These are phyloP conservation scores for Umbilicus rupestris DNA, from an alignment of 164 flowering plant species.

Conservation along the genomic window DNA sequence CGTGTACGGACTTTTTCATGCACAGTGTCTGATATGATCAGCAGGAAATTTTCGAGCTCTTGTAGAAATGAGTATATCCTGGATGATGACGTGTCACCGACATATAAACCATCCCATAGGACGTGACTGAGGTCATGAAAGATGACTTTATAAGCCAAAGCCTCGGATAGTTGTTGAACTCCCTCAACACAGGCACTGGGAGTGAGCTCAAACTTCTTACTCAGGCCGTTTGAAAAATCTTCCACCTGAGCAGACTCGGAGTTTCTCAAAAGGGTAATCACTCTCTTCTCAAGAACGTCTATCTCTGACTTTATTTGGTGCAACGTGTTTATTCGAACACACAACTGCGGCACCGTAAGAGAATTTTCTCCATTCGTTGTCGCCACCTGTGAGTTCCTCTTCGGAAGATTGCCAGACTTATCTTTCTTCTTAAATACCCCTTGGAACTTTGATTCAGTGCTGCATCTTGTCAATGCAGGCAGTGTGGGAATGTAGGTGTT, in stretches of 20 bases:
- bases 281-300: constrained; percentile 54
- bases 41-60: constrained; percentile 56
- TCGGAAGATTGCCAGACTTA: constrained; percentile 35
- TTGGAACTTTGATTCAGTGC: constrained; percentile 61
- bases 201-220: constrained; percentile 56
- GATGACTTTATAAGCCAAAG: constrained; percentile 61
- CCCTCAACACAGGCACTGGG: constrained; percentile 67
- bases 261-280: constrained; percentile 43
- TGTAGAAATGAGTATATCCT: constrained; percentile 67
- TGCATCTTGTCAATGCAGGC: constrained; percentile 93
- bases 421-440: constrained; percentile 84
- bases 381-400: constrained; percentile 58
- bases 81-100: constrained; percentile 54
- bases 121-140: constrained; percentile 70
- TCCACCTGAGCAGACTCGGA: constrained; percentile 50
- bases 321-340: constrained; percentile 79
- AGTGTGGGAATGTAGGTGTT: constrained; percentile 66
- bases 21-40: constrained; percentile 44
- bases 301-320: constrained; percentile 52
- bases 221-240: constrained; percentile 42
- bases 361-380: constrained; percentile 46
- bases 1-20: constrained; percentile 62
- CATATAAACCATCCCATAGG: constrained; percentile 73
- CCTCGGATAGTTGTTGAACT: constrained; percentile 69
- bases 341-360: constrained; percentile 52